Percentiles rank a stretch among this genome's conserved stretches.
Evolutionary conservation across 495 filamentous ascomycete species (phyloP).

Genomic region (Polyplosphaeria fusca): DNA sequence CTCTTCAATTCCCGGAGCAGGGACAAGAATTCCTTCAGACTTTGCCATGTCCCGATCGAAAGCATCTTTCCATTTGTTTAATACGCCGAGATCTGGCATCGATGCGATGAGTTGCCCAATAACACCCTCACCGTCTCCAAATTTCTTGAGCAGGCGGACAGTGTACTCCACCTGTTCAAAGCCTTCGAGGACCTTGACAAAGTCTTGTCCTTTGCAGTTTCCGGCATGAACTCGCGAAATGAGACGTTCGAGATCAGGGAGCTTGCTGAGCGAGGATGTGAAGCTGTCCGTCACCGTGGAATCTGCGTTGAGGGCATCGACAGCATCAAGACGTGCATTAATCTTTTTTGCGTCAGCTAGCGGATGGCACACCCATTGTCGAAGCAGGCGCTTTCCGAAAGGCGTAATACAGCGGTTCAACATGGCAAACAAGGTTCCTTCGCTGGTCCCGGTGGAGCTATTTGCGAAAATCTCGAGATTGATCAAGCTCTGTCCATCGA

Average conservation of each 20-base stretch:
- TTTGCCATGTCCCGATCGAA: conserved; percentile 83
- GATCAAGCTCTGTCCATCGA: conserved; percentile 95
- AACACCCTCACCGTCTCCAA: conserved; percentile 70
- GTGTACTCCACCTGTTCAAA: conserved; percentile 97
- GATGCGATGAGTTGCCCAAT: conserved; percentile 75
- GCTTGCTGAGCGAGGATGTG: conserved; percentile 75
- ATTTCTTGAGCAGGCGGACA: conserved; percentile 68
- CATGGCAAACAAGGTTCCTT: conserved; percentile 85
- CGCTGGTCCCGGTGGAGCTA: conserved; percentile 76
- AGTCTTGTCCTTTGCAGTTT: conserved; percentile 82
- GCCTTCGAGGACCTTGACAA: conserved; percentile 89
- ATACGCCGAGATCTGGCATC: conserved; percentile 80
- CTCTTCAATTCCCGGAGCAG: conserved; percentile 82
- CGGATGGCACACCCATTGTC: conserved; percentile 97
- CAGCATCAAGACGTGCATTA: conserved; percentile 92
- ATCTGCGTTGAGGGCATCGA: conserved; percentile 87
- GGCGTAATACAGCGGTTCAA: conserved; percentile 94
- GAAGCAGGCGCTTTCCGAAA: conserved; percentile 94
- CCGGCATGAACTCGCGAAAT: conserved; percentile 95
- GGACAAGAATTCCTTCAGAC: conserved; percentile 73
- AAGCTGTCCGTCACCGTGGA: conserved; percentile 74
- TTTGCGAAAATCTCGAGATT: conserved; percentile 98
- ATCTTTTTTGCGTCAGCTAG: conserved; percentile 81
- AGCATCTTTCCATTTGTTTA: conserved; percentile 85
- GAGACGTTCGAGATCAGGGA: conserved; percentile 91